Evolutionary conservation across 2,329 filamentous ascomycete species (phyloP), one percentile per base, ranked within the genome.

Genomic region (Colletotrichum coccodes): DNA sequence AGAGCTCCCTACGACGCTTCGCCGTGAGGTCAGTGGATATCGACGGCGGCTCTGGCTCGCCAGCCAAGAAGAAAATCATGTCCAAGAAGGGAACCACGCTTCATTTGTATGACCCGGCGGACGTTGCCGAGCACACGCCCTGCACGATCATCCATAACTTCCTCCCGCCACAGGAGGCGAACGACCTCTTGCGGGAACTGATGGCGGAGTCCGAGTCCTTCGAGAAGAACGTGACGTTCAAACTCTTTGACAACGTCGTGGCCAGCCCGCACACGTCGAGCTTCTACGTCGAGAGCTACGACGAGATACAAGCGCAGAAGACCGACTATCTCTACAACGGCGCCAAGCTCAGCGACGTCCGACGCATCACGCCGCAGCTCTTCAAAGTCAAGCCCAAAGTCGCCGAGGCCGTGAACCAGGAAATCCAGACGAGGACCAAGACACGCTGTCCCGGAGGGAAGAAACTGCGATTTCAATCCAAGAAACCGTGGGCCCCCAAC

Each of bases 121-220:
- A 97, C 73, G 89, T 98, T 52, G 92, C 93, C 56, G 86, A 88
- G 28, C 88, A 97, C 76, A 97, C 95, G 0, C 94, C 96, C 1
- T 98, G 95, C 80, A 95, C 93, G 12, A 92, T 98, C 72, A 90
- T 98, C 63, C 94, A 97, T 79, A 96, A 97, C 75, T 98, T 98
- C 73, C 84, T 99, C 0, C 90, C 94, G 0, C 34, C 85, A 0
- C 84, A 90, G 2, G 85, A 92, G 67, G 95, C 96, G 44, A 91
- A 94, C 71, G 84, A 86, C 1, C 84, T 99, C 14, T 83, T 98
- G 1, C 78, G 80, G 36, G 95, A 98, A 77, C 85, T 98, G 42
- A 80, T 98, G 1, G 81, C 86, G 1, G 94, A 98, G 79, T 86
- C 92, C 1, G 82, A 87, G 26, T 88, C 91, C 0, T 97, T 94